A percentile compares a stretch with the other conserved stretches of the same genome.
Conservation (phyloP, 2,329 filamentous ascomycete genomes). For the Epichloe amarillans region DNA sequence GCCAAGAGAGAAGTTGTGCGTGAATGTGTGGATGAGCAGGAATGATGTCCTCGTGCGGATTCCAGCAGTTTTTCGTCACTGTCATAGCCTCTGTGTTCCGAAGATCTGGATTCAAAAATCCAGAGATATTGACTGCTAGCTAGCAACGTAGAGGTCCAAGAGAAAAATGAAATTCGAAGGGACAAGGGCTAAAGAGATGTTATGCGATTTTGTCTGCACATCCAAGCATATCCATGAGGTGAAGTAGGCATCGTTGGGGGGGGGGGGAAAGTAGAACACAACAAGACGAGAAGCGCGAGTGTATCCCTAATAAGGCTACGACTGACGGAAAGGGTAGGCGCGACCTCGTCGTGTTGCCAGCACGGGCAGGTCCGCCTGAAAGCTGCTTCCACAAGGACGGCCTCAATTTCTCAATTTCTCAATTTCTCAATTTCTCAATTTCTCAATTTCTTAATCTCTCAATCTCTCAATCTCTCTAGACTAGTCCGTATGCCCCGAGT, state of each 20-base stretch:
- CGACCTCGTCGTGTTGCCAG: neutral
- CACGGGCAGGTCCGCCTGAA: neutral
- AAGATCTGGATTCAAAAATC: neutral
- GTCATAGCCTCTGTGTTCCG: neutral
- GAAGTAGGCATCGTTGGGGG: too few relatives aligned
- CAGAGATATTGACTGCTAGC: neutral
- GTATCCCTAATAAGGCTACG: too few relatives aligned
- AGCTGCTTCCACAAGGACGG: neutral
- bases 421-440: too few relatives aligned
- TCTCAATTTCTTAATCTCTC: too few relatives aligned
- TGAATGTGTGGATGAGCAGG: neutral
- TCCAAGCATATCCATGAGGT: too few relatives aligned
- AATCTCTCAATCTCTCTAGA: too few relatives aligned
- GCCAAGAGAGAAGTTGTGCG: too few relatives aligned
- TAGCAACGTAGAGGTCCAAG: too few relatives aligned
- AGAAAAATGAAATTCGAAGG: too few relatives aligned
- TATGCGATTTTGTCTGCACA: too few relatives aligned
- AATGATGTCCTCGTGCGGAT: neutral
- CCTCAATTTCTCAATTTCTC: too few relatives aligned
- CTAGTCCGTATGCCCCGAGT: too few relatives aligned
- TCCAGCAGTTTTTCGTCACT: neutral
- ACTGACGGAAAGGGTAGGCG: neutral
- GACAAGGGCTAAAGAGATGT: neutral
- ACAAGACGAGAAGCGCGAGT: neutral
- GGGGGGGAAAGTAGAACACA: neutral